phyloP scores from a whole-genome alignment of 441 rosid genomes.

The Cnidoscolus chayamansa region DNA sequence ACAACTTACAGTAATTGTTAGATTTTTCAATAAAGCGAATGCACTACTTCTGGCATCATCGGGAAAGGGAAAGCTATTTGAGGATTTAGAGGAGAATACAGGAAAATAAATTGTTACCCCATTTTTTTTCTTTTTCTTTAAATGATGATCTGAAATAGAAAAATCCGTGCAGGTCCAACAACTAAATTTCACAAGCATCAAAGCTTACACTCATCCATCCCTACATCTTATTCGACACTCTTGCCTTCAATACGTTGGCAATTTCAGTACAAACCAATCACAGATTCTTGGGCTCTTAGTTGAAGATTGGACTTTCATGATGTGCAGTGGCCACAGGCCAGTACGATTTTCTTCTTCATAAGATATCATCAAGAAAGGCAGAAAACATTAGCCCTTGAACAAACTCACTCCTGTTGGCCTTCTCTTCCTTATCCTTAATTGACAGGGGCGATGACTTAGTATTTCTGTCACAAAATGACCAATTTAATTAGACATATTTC shows the following conservation, averaged over 20 bases:
- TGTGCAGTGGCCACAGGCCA: constrained; percentile 1
- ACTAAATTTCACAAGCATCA: constrained; percentile 26
- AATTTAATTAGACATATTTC: background rate
- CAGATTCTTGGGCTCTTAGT: constrained; percentile 21
- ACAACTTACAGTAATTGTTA: no score
- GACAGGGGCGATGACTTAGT: constrained; percentile 51
- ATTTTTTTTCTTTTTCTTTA: constrained; percentile 15
- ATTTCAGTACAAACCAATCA: constrained; percentile 33
- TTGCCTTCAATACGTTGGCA: constrained; percentile 28
- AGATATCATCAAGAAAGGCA: constrained; percentile 59
- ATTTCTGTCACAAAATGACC: constrained; percentile 35
- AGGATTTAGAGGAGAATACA: background rate
- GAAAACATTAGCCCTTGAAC: constrained; percentile 72
- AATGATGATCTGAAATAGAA: constrained; percentile 28
- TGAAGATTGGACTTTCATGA: constrained; percentile 13
- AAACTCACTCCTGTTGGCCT: constrained; percentile 63
- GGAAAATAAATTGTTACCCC: constrained; percentile 6
- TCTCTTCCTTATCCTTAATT: constrained; percentile 72
- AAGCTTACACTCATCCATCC: constrained; percentile 34
- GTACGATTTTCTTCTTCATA: constrained; percentile 32
- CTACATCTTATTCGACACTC: constrained; percentile 47
- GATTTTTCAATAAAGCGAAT: no score
- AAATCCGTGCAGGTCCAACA: constrained; percentile 29
- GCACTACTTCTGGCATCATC: no score
- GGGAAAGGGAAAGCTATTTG: background rate